Evolutionary conservation across 2,329 filamentous ascomycete genomes (phyloP).

Genomic region (Aspergillus sp.): DNA sequence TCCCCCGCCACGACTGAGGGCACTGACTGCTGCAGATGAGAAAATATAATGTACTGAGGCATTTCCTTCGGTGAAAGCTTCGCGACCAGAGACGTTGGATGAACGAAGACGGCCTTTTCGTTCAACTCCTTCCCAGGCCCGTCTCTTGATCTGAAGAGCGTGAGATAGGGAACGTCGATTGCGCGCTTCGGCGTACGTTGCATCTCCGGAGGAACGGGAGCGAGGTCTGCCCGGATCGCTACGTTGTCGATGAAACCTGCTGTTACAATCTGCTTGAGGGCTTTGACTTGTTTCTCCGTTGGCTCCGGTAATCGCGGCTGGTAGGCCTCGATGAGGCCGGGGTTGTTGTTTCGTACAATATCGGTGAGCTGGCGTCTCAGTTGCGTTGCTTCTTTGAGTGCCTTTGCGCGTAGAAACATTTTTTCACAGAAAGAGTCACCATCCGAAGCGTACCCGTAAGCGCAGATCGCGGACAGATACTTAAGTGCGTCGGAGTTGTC

Average conservation of each 20-base stretch:
- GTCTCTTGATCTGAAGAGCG: slow-evolving; percentile 69
- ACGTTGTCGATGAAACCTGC: slow-evolving; percentile 93
- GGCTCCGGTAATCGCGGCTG: slow-evolving; percentile 56
- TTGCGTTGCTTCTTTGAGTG: slow-evolving; percentile 80
- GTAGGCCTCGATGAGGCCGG: slow-evolving; percentile 44
- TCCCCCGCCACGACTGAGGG: slow-evolving; percentile 57
- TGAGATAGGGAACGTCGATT: slow-evolving; percentile 88
- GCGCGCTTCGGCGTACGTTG: slow-evolving; percentile 74
- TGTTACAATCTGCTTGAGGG: slow-evolving; percentile 86
- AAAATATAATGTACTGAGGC: slow-evolving; percentile 85
- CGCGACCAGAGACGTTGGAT: slow-evolving; percentile 79
- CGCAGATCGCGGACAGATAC: slow-evolving; percentile 81
- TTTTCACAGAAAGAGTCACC: slow-evolving; percentile 72
- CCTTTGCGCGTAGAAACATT: slow-evolving; percentile 85
- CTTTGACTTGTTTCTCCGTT: slow-evolving; percentile 68
- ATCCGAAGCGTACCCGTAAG: slow-evolving; percentile 72
- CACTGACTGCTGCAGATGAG: slow-evolving; percentile 72
- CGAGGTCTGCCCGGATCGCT: slow-evolving; percentile 85
- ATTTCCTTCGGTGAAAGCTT: slow-evolving; percentile 69
- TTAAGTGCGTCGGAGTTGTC: slow-evolving; percentile 86
- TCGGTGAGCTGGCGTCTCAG: slow-evolving; percentile 80
- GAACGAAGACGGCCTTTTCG: slow-evolving; percentile 77
- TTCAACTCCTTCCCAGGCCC: slow-evolving; percentile 44
- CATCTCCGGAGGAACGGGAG: slow-evolving; percentile 68
- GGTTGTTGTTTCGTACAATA: slow-evolving; percentile 73